Conservation (phyloP, 2,329 filamentous ascomycete species). For the Botrytis tulipae region DNA sequence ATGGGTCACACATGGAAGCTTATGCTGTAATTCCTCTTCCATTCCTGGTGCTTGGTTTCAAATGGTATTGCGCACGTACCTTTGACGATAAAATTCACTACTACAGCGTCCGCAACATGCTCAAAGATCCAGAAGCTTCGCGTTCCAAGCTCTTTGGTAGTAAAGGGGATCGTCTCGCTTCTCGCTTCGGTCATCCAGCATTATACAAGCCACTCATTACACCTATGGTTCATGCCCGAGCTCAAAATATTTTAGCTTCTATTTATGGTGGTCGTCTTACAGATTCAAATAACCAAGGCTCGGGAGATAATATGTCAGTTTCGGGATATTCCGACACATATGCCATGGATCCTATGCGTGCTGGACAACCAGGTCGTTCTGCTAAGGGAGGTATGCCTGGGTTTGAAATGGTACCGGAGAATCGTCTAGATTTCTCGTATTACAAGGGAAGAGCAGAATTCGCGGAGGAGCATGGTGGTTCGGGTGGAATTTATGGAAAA, state of each 20-base stretch:
- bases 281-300: conserved; percentile 61
- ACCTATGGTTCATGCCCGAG: conserved; percentile 92
- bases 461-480: conserved; percentile 80
- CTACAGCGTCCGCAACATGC: conserved; percentile 65
- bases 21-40: conserved; percentile 71
- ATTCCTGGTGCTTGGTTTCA: conserved; percentile 78
- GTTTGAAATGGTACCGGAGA: conserved; percentile 89
- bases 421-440: conserved; percentile 82
- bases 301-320: conserved; percentile 54
- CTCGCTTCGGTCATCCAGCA: conserved; percentile 85
- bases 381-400: conserved; percentile 52
- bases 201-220: conserved; percentile 87
- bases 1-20: conserved; percentile 58
- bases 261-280: conserved; percentile 80
- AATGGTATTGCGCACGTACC: conserved; percentile 71
- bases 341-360: conserved; percentile 72
- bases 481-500: conserved; percentile 59
- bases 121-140: conserved; percentile 45
- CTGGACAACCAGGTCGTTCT: conserved; percentile 46
- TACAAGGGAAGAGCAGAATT: conserved; percentile 91
- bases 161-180: conserved; percentile 67
- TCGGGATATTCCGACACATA: conserved; percentile 82
- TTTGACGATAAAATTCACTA: conserved; percentile 82
- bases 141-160: conserved; percentile 50
- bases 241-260: conserved; percentile 79